Conservation (phyloP, 139 green algal genomes). For the Chlorella vulgaris region DNA sequence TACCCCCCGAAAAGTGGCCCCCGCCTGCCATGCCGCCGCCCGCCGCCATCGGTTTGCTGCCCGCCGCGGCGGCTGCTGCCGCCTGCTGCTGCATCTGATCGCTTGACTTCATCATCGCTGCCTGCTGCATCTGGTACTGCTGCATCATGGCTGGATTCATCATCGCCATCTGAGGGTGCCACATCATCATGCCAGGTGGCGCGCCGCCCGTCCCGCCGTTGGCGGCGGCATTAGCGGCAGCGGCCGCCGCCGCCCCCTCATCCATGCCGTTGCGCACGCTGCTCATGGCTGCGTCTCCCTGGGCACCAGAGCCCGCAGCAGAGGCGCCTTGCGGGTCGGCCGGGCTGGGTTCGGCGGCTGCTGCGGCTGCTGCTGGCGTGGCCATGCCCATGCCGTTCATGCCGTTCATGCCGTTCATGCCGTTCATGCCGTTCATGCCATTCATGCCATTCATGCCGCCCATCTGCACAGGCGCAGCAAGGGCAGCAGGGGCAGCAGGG, state of each 20-base stretch:
- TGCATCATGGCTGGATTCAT: conserved; percentile 36
- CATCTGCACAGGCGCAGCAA: not conserved
- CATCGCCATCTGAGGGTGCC: conserved; percentile 20
- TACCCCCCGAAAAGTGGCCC: not conserved
- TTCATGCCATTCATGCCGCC: not conserved
- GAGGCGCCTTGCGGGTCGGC: too few species aligned
- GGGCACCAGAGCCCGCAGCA: not conserved
- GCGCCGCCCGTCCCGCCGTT: not conserved
- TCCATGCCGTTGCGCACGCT: not conserved
- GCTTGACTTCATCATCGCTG: conserved; percentile 1
- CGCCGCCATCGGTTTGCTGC: not conserved
- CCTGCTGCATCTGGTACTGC: conserved; percentile 35
- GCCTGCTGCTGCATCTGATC: conserved; percentile 22
- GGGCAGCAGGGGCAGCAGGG: too few species aligned
- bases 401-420: not conserved
- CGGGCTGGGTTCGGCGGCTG: conserved; percentile 2
- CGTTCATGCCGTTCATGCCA: conserved; percentile 1
- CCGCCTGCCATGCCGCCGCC: not conserved
- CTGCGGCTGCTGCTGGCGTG: not conserved
- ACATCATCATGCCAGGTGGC: conserved; percentile 30
- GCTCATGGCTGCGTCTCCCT: not conserved
- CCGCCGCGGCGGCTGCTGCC: not conserved
- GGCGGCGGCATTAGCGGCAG: not conserved
- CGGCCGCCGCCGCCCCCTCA: not conserved
- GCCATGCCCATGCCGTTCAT: conserved; percentile 7